phyloP scores from a whole-genome alignment of 176 grass and related monocot species.

The Paspalum vaginatum region DNA sequence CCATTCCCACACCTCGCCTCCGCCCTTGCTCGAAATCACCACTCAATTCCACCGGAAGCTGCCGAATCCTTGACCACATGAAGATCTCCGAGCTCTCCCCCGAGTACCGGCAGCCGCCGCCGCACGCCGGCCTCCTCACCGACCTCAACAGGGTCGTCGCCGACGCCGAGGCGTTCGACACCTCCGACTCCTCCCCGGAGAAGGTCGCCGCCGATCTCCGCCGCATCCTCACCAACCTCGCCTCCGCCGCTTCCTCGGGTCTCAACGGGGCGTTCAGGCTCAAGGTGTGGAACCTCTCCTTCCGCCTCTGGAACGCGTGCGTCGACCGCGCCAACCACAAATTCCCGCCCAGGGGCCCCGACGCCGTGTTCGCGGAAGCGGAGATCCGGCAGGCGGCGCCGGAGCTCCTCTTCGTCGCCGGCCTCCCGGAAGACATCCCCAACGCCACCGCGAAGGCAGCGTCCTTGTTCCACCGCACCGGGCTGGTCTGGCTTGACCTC shows the following conservation, averaged over 20 bases:
- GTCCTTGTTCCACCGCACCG: conserved; percentile 73
- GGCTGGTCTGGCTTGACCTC: conserved; percentile 77
- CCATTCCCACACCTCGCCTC: conserved; percentile 8
- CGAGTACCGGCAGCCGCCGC: conserved; percentile 56
- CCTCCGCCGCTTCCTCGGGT: conserved; percentile 34
- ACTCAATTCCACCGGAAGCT: conserved; percentile 20
- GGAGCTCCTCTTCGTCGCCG: conserved; percentile 70
- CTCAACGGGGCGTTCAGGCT: conserved; percentile 52
- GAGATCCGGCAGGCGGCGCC: conserved; percentile 78
- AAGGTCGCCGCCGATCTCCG: conserved; percentile 58
- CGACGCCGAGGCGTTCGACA: conserved; percentile 55
- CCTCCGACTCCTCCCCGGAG: conserved; percentile 45
- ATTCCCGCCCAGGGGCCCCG: conserved; percentile 13
- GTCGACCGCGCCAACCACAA: conserved; percentile 78
- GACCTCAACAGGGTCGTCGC: conserved; percentile 61
- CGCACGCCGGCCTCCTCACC: conserved; percentile 50
- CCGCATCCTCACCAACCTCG: conserved; percentile 53
- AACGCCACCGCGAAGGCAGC: conserved; percentile 66
- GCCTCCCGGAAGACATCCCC: conserved; percentile 53
- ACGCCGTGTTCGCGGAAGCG: conserved; percentile 46
- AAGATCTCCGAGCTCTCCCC: conserved; percentile 99
- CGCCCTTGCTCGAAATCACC: conserved; percentile 43
- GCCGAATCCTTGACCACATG: conserved; percentile 52
- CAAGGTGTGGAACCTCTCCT: conserved; percentile 78
- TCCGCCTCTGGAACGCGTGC: conserved; percentile 91